Conservation (phyloP, 108 stramenopile species). For the Nitzschia sp. region DNA sequence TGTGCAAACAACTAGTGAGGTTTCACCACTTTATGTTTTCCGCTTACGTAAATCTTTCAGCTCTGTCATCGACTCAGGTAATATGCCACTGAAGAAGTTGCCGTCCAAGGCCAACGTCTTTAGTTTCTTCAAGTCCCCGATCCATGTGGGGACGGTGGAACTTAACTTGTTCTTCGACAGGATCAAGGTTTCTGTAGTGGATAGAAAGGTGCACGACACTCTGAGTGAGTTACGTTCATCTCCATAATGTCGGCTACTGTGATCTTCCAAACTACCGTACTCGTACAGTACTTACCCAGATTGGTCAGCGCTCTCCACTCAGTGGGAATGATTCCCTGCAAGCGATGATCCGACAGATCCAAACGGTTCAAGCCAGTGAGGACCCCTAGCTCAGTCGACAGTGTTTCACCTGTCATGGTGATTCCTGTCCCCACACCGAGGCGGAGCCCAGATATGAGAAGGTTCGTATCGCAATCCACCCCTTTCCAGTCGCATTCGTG, state of each 20-base stretch:
- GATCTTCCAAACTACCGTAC: neutral
- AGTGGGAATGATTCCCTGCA: slow-evolving; percentile 24
- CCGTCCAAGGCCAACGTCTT: slow-evolving; percentile 12
- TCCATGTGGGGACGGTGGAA: slow-evolving; percentile 22
- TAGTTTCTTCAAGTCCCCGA: slow-evolving; percentile 19
- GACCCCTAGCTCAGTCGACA: slow-evolving; percentile 28
- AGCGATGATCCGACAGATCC: slow-evolving; percentile 21
- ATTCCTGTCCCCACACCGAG: slow-evolving; percentile 10
- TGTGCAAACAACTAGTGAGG: no score
- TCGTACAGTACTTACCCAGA: slow-evolving; percentile 14
- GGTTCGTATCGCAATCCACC: slow-evolving; percentile 17
- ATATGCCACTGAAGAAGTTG: slow-evolving; percentile 16
- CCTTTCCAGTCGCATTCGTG: slow-evolving; percentile 40
- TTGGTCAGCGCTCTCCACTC: slow-evolving; percentile 24
- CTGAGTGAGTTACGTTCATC: neutral
- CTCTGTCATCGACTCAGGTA: slow-evolving; percentile 17
- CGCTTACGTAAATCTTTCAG: slow-evolving; percentile 12
- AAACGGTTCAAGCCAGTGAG: slow-evolving; percentile 21
- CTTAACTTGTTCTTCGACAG: slow-evolving; percentile 21
- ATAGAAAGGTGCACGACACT: neutral
- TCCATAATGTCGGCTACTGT: neutral
- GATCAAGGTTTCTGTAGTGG: slow-evolving; percentile 6
- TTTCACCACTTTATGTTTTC: no score
- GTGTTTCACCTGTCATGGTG: slow-evolving; percentile 13
- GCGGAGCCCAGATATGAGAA: slow-evolving; percentile 14